Conservation (phyloP, 23 red algal species). For the Pyropia yezoensis region DNA sequence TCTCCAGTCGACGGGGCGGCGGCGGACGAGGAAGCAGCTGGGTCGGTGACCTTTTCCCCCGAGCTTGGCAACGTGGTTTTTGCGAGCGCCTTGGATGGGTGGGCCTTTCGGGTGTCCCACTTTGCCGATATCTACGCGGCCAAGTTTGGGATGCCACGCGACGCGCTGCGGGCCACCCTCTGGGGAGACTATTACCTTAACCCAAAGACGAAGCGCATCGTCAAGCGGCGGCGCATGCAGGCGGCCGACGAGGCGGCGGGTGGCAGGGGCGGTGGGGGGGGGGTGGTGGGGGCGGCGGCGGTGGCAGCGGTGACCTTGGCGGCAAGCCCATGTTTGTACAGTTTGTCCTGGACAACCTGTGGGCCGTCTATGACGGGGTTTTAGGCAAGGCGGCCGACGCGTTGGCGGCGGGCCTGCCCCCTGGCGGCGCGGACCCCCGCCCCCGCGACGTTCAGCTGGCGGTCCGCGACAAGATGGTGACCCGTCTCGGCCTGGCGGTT, state of each 20-base stretch:
- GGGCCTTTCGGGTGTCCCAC: conserved; percentile 91
- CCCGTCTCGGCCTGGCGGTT: conserved; percentile 53
- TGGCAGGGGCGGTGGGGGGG: no score
- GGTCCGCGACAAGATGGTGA: conserved; percentile 60
- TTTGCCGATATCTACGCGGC: conserved; percentile 70
- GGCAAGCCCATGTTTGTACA: conserved; percentile 89
- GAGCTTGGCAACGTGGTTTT: conserved; percentile 90
- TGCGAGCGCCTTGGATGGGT: conserved; percentile 88
- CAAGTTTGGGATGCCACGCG: conserved; percentile 48
- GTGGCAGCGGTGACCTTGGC: not conserved
- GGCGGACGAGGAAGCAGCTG: not conserved
- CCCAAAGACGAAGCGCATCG: conserved; percentile 69
- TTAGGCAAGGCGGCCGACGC: conserved; percentile 22
- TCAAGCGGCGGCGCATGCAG: conserved; percentile 5
- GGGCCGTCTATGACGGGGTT: conserved; percentile 61
- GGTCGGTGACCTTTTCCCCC: conserved; percentile 53
- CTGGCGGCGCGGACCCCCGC: no score
- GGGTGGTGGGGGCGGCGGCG: not conserved
- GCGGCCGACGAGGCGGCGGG: conserved; percentile 20
- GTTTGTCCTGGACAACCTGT: conserved; percentile 80
- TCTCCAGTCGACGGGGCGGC: not conserved
- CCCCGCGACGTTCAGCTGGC: conserved; percentile 7
- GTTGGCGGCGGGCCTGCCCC: not conserved
- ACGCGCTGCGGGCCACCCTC: conserved; percentile 59
- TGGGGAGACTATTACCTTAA: conserved; percentile 94